Evolutionary conservation across 495 filamentous ascomycete genomes (phyloP), one percentile per base, ranked within the genome.

Genomic region (Aspergillus haitiensis): DNA sequence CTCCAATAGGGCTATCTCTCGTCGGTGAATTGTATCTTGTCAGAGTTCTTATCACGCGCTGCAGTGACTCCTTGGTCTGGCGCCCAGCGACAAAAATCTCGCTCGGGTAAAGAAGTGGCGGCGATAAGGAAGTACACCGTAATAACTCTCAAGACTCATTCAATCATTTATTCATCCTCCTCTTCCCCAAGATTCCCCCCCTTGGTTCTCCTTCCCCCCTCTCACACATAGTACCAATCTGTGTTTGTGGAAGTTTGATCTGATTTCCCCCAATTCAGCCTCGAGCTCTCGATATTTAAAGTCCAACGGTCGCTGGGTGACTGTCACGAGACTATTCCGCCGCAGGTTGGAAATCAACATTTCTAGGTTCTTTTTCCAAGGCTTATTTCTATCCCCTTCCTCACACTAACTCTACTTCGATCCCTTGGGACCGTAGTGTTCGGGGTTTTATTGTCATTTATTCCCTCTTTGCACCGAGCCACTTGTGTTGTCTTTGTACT

Each of bases 291-390:
- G 27, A 16, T 60, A 47, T 42, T n/a, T 12, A 10, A 32, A 44
- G 58, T 54, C 58, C 48, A 39, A 42, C 50, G 58, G 50, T 60
- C 58, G 50, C 58, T 60, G 58, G 57, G 47, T 53, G 60, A 62
- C 58, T 60, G 62, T 64, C 62, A 64, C 62, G 62, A 64, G 62
- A 64, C 62, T 44, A 40, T 54, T 50, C 58, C 55, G 34, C 57
- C 39, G 46, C 40, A 13, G 15, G 27, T 16, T 21, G 16, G 44
- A 18, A 18, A 47, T 21, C 44, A 46, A 21, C 44, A 46, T n/a
- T 13, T 10, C 50, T n/a, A 15, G 27, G 37, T 15, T 33, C 49
- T 13, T 13, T 52, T 52, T 52, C 36, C 8, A 33, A 35, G 15
- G 31, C 36, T 10, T 21, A 47, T 42, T 15, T 11, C 15, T 15